Evolutionary conservation across 345 rosid genomes (phyloP).

Genomic region (Brassica carinata): DNA sequence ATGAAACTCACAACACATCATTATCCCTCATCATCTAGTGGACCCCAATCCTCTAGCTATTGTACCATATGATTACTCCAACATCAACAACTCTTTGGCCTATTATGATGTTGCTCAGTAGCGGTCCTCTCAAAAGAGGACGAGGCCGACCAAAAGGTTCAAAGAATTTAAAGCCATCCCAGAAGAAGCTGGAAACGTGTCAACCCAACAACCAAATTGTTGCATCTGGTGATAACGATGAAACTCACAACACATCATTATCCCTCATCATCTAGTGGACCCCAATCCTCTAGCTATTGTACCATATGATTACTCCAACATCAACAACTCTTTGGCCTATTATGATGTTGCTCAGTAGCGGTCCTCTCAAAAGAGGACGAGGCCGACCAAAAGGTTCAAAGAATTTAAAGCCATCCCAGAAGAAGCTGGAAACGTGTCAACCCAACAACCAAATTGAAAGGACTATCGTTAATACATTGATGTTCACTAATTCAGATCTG

Average conservation of each 20-base stretch:
- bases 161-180: not conserved
- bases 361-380: no score
- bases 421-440: not conserved
- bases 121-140: slow-evolving; percentile 3
- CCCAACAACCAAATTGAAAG: not conserved
- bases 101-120: not conserved
- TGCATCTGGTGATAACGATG: not conserved
- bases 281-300: not conserved
- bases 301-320: not conserved
- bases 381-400: no score
- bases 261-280: not conserved
- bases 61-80: not conserved
- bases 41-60: not conserved
- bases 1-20: not conserved
- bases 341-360: no score
- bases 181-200: not conserved
- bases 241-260: not conserved
- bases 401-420: not conserved
- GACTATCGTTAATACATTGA: not conserved
- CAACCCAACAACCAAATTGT: not conserved
- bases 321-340: not conserved
- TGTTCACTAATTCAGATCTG: not conserved
- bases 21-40: not conserved
- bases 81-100: not conserved
- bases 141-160: slow-evolving; percentile 20